Conservation (phyloP, 495 filamentous ascomycete genomes). For the Talaromyces proteolyticus region DNA sequence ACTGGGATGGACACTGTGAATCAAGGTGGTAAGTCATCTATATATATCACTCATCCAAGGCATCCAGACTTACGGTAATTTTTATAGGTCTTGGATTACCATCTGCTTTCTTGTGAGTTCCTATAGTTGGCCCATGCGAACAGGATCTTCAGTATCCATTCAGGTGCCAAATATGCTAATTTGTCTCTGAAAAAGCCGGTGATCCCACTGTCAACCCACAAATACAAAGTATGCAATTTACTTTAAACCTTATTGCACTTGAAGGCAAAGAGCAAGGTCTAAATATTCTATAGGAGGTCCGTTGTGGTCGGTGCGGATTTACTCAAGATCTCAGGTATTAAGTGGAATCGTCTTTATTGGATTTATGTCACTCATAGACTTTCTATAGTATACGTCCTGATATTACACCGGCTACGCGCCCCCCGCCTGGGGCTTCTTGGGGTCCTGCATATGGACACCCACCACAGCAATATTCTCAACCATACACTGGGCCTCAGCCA, state of each 20-base stretch:
- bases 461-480: conserved; percentile 15
- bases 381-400: conserved; percentile 25
- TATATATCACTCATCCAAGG: background rate
- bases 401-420: conserved; percentile 36
- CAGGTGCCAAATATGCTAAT: conserved; percentile 7
- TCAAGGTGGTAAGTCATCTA: conserved; percentile 40
- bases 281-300: conserved; percentile 38
- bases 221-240: conserved; percentile 36
- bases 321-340: conserved; percentile 45
- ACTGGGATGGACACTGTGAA: conserved; percentile 46
- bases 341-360: background rate
- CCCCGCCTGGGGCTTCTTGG: conserved; percentile 22
- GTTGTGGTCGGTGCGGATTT: conserved; percentile 47
- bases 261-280: no score
- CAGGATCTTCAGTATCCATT: no score
- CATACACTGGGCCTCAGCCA: conserved; percentile 6
- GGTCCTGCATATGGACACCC: conserved; percentile 12
- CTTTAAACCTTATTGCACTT: no score
- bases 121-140: background rate
- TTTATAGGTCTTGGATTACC: conserved; percentile 45
- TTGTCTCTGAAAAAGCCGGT: conserved; percentile 26
- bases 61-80: background rate
- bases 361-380: background rate
- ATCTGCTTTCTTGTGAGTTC: conserved; percentile 45
- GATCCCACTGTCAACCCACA: conserved; percentile 43